A percentile compares a stretch with the other conserved stretches of the same genome.
These are phyloP conservation scores for Hyaloscypha hepaticicola DNA, from an alignment of 495 filamentous ascomycete genomes.

Conservation along the genomic window DNA sequence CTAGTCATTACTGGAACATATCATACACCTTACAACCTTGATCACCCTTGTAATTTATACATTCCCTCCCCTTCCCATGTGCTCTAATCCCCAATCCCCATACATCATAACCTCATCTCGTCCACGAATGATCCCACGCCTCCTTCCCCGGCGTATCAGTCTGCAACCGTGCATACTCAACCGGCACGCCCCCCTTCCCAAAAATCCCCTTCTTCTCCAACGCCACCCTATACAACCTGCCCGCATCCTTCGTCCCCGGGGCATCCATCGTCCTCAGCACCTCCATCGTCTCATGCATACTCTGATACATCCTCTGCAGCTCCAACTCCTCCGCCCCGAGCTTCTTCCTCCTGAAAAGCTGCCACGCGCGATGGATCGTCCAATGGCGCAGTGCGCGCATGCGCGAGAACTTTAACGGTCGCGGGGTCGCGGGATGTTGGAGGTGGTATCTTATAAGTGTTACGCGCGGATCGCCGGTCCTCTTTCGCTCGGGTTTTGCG, in stretches of 20 bases:
- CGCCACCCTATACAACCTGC: slow-evolving; percentile 77
- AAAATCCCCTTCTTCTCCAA: slow-evolving; percentile 84
- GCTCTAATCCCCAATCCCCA: background rate
- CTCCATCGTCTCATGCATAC: slow-evolving; percentile 78
- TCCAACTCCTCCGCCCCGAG: slow-evolving; percentile 58
- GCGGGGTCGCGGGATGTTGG: slow-evolving; percentile 29
- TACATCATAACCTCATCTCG: slow-evolving; percentile 27
- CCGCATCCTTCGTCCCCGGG: slow-evolving; percentile 57
- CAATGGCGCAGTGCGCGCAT: slow-evolving; percentile 91
- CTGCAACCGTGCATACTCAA: slow-evolving; percentile 85
- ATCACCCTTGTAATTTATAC: too few relatives aligned
- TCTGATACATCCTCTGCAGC: slow-evolving; percentile 69
- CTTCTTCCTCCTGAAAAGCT: slow-evolving; percentile 65
- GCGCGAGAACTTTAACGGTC: slow-evolving; percentile 79
- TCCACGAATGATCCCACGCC: slow-evolving; percentile 80
- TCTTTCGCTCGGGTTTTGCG: slow-evolving; percentile 16
- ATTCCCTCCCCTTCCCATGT: too few relatives aligned
- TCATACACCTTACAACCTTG: background rate
- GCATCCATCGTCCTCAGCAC: slow-evolving; percentile 64
- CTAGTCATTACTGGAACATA: background rate
- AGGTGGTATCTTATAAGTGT: slow-evolving; percentile 33
- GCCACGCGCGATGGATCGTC: slow-evolving; percentile 97
- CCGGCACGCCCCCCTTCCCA: slow-evolving; percentile 61
- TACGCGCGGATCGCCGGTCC: slow-evolving; percentile 24
- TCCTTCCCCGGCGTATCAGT: slow-evolving; percentile 69